These are phyloP conservation scores for Purpureocillium lavendulum DNA, from an alignment of 2,329 filamentous ascomycete species.

Conservation along the genomic window DNA sequence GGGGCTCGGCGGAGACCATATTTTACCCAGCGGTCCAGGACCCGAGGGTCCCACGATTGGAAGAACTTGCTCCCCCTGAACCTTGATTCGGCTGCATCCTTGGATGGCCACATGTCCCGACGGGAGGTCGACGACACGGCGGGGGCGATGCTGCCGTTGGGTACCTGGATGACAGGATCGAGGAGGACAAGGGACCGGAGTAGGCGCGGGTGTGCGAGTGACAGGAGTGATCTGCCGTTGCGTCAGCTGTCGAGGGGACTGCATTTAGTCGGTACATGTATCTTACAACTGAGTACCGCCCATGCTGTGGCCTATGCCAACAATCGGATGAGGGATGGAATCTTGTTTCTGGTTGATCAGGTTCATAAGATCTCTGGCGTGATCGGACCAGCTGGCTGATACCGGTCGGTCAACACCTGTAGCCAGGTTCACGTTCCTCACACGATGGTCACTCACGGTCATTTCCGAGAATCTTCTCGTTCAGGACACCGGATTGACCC, in stretches of 20 bases:
- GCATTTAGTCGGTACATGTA: neutral
- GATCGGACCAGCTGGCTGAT: neutral
- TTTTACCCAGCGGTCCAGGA: neutral
- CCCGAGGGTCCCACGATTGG: neutral
- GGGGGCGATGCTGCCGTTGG: neutral
- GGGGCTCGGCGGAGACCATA: neutral
- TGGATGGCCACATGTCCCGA: neutral
- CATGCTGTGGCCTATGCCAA: neutral
- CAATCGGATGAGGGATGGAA: neutral
- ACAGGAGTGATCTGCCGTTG: neutral
- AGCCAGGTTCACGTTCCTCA: neutral
- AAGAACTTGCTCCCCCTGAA: neutral
- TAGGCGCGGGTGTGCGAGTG: neutral
- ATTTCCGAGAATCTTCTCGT: neutral
- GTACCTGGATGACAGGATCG: neutral
- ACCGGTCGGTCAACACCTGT: neutral
- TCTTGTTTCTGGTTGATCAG: neutral
- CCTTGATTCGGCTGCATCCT: neutral
- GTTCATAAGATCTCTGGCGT: neutral
- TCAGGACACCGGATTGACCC: neutral
- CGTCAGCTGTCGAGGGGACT: neutral
- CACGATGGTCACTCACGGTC: neutral
- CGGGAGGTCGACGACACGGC: neutral
- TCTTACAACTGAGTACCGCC: neutral
- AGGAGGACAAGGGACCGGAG: neutral